Percentiles rank a stretch among this genome's conserved stretches.
Conservation (phyloP, 495 filamentous ascomycete genomes). For the Podospora pseudoanserina region DNA sequence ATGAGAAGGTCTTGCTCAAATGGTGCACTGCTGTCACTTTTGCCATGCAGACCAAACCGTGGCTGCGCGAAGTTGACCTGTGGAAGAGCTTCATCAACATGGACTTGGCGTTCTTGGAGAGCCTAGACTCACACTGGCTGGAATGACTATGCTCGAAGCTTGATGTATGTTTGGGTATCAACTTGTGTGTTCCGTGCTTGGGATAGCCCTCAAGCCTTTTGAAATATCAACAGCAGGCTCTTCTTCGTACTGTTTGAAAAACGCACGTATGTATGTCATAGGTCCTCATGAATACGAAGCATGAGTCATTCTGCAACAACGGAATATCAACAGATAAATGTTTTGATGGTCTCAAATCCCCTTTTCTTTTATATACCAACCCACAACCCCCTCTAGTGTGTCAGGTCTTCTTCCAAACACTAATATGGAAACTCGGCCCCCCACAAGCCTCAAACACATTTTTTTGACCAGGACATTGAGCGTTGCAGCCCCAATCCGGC, state of each 20-base stretch:
- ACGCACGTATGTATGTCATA: too few species aligned
- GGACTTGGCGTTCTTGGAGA: constrained; percentile 43
- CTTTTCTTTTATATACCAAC: neutral
- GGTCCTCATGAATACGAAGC: too few species aligned
- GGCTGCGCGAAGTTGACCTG: constrained; percentile 50
- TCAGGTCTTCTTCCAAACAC: constrained; percentile 4
- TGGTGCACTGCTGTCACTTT: constrained; percentile 41
- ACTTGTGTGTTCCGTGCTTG: too few species aligned
- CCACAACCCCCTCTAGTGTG: neutral
- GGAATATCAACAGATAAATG: too few species aligned
- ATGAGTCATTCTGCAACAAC: too few species aligned
- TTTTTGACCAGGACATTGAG: constrained; percentile 4
- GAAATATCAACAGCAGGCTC: too few species aligned
- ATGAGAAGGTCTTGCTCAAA: constrained; percentile 41
- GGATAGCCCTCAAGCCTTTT: too few species aligned
- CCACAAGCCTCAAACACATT: constrained; percentile 7
- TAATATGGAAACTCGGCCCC: neutral
- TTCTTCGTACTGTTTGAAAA: too few species aligned
- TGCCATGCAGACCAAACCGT: constrained; percentile 49
- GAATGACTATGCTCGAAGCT: constrained; percentile 21
- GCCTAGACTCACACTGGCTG: constrained; percentile 40
- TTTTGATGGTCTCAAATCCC: too few species aligned
- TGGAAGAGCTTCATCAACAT: constrained; percentile 54
- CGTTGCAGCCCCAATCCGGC: constrained; percentile 5
- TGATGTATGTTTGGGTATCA: too few species aligned